Conservation (phyloP, 805 yeast genomes). For the Lachancea fermentati region DNA sequence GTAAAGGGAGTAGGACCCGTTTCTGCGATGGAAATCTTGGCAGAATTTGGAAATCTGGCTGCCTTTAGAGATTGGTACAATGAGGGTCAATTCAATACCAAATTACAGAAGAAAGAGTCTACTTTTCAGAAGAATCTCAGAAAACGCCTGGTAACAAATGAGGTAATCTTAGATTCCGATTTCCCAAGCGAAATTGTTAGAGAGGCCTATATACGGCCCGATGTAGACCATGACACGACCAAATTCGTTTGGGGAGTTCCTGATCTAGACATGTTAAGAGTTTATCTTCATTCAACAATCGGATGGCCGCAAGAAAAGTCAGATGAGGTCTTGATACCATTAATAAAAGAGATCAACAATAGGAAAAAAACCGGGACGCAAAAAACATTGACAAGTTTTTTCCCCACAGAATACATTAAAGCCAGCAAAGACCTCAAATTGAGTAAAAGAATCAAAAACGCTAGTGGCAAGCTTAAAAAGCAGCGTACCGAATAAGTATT, state of each 20-base stretch:
- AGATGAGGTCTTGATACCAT: constrained; percentile 81
- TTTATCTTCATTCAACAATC: constrained; percentile 59
- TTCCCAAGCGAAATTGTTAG: constrained; percentile 69
- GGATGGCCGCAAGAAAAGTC: constrained; percentile 77
- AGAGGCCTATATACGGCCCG: constrained; percentile 74
- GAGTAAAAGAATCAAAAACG: constrained; percentile 59
- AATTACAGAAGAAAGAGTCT: constrained; percentile 37
- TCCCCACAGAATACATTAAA: constrained; percentile 52
- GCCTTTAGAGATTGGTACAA: constrained; percentile 38
- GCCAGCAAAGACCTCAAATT: constrained; percentile 41
- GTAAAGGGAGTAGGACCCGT: constrained; percentile 93
- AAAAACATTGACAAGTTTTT: constrained; percentile 58
- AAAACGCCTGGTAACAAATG: constrained; percentile 45
- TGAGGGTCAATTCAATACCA: constrained; percentile 37
- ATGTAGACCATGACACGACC: constrained; percentile 75
- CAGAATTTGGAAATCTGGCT: constrained; percentile 59
- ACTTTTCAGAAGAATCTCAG: constrained; percentile 54
- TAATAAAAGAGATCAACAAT: constrained; percentile 71
- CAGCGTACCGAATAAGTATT: constrained; percentile 13
- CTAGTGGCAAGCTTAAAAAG: constrained; percentile 44
- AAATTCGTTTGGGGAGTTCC: constrained; percentile 89
- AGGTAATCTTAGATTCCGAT: constrained; percentile 50
- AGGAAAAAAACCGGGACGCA: constrained; percentile 52
- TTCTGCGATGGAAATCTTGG: constrained; percentile 80
- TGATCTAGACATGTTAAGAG: constrained; percentile 70